Evolutionary conservation across 2,329 filamentous ascomycete genomes (phyloP), one percentile per base, ranked within the genome.

Genomic region (Colletotrichum sp.): DNA sequence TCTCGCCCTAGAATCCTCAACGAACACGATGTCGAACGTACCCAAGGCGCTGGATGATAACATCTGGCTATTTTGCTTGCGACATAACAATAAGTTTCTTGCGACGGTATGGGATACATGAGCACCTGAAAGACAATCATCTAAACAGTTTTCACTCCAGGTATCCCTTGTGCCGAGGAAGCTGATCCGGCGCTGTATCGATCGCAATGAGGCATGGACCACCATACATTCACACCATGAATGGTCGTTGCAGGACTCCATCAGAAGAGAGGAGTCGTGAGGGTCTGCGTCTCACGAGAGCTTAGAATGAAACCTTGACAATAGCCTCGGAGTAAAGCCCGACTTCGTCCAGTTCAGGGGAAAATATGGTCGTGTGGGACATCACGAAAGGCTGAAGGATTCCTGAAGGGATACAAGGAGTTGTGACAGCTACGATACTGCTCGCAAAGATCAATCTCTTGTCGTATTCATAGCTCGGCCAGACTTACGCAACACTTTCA

Each of bases 11-110:
- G 34, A 1, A 36, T 4, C 15, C 4, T 36, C 2, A 16, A 36
- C 34, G 4, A 16, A 36, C 15, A 22, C n/a, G 44, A 22, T 22
- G n/a, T 1, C n/a, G 36, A 25, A 25, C 1, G 3, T 22, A 8
- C 11, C 1, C n/a, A 1, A 22, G n/a, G 11, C 44, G 12, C 11
- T 52, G 44, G 0, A 2, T 2, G 44, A 52, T 1, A 2, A 13
- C 4, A 3, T 22, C 6, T 13, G n/a, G 12, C 6, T 13, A 7
- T 52, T 52, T 5, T 2, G 6, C n/a, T 52, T 19, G 19, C 19
- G 39, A 5, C 19, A 19, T 11, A n/a, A n/a, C 36, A 16, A 39
- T 0, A 19, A 16, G 36, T 39, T 39, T 39, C 36, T 19, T 39
- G 16, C 0, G 16, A 19, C 15, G 19, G 0, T 9, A 1, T 19